Evolutionary conservation across 352 stramenopile genomes (phyloP), one percentile per base, ranked within the genome.

Genomic region (Globisporangium nodosum): DNA sequence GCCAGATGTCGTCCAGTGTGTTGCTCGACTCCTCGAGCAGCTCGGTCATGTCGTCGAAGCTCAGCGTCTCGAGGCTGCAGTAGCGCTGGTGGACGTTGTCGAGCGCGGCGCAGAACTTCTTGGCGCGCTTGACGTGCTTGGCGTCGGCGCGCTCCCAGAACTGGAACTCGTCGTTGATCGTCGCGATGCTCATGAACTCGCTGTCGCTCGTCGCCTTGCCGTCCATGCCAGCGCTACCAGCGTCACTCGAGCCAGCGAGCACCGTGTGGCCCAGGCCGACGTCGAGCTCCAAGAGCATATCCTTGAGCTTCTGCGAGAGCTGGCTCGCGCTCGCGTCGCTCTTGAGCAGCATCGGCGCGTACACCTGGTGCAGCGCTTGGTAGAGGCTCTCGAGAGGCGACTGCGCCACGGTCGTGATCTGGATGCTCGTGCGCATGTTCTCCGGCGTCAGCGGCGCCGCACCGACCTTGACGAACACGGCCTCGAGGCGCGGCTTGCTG

Each of bases 1-100:
- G 78, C 90, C 92, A 97, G 7, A 96, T 77, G 60, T 96, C 87
- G 48, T 98, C 90, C 5, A 96, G 76, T 5, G 83, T 81, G 43
- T 96, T 93, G 11, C 78, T 80, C 0, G 80, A 85, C 27, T 94
- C 71, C 20, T 97, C 90, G 7, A 97, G 70, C 31, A 97, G 56
- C 60, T 97, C 90, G 18, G 61, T 64, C 76, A 97, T 90, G 31
- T 95, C 83, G 46, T 87, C 73, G 24, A 92, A 72, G 15, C 59
- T 74, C 35, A 97, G 66, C 18, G 81, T 55, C 30, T 72, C 66
- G 1, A 96, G 58, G 9, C 70, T 70, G 16, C 69, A 72, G 64
- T 89, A 97, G 13, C 81, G 68, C 64, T 90, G 73, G n/a, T 92
- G 74, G 35, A 96, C 74, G 12, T 82, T 86, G 54, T 97, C 87